Percentiles rank a stretch among this genome's conserved stretches.
Conservation (phyloP, 139 green algal species). For the Zygnema cylindricum region DNA sequence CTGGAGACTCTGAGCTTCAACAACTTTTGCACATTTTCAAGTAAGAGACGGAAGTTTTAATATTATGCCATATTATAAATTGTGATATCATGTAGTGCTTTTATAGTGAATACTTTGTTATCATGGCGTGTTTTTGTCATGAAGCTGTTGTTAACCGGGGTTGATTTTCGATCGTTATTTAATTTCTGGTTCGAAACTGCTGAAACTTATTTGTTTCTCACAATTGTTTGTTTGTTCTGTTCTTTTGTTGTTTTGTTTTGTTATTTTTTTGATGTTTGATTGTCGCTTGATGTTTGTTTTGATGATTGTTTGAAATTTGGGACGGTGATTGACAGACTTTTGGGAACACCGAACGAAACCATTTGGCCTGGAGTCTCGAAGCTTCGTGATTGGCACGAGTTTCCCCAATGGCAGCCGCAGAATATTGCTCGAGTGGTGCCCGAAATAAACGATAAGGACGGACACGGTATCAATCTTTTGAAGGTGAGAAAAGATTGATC, state of each 20-base stretch:
- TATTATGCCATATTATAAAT: too few relatives aligned
- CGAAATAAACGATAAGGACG: conserved; percentile 75
- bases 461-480: conserved; percentile 46
- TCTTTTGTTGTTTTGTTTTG: background rate
- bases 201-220: too few relatives aligned
- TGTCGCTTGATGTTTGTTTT: background rate
- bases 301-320: too few relatives aligned
- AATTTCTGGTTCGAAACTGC: too few relatives aligned
- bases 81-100: too few relatives aligned
- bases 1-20: conserved; percentile 85
- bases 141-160: too few relatives aligned
- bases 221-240: background rate
- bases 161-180: too few relatives aligned
- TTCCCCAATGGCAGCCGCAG: conserved; percentile 77
- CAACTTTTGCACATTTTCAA: conserved; percentile 92
- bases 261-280: background rate
- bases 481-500: too few relatives aligned
- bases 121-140: background rate
- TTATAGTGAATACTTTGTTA: background rate
- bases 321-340: conserved; percentile 58
- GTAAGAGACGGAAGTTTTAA: conserved; percentile 6
- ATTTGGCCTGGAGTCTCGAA: conserved; percentile 79
- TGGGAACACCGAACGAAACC: conserved; percentile 82
- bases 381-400: conserved; percentile 89
- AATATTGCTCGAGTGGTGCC: conserved; percentile 77